phyloP scores from a whole-genome alignment of 148 eudicot genomes.

The Mesembryanthemum crystallinum region DNA sequence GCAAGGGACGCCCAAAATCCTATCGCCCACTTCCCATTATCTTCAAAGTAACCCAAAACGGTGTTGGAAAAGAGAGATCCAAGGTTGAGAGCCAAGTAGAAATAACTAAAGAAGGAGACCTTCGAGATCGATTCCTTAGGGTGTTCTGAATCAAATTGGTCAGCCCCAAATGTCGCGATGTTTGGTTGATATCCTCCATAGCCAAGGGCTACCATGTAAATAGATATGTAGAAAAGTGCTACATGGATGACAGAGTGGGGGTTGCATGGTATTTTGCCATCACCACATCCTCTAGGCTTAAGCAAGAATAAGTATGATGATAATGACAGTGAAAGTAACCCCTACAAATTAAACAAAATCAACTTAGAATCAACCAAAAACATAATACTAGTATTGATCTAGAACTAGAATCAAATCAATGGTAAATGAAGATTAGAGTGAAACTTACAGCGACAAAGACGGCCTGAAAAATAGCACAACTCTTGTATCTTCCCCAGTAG shows the following conservation, averaged over 20 bases:
- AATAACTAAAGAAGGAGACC: constrained; percentile 69
- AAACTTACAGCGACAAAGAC: constrained; percentile 58
- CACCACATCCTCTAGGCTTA: constrained; percentile 63
- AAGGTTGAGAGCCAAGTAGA: constrained; percentile 64
- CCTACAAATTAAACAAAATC: constrained; percentile 36
- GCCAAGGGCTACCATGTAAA: constrained; percentile 69
- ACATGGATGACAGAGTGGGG: constrained; percentile 38
- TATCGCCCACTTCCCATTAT: constrained; percentile 55
- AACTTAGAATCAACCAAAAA: background rate
- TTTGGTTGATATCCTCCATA: constrained; percentile 83
- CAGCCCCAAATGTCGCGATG: constrained; percentile 78
- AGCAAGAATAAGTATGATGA: constrained; percentile 59
- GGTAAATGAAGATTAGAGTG: background rate
- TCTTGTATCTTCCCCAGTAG: constrained; percentile 73
- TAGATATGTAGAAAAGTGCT: constrained; percentile 47
- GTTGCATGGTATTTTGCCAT: constrained; percentile 40
- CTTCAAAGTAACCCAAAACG: constrained; percentile 60
- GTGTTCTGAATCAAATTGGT: constrained; percentile 67
- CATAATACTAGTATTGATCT: too few relatives aligned
- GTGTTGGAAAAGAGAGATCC: constrained; percentile 77
- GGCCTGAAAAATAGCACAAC: constrained; percentile 68
- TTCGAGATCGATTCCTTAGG: constrained; percentile 51
- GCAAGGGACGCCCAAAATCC: constrained; percentile 65
- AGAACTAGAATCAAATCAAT: too few relatives aligned
- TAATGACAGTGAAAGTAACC: constrained; percentile 48